These are phyloP conservation scores for Diaporthe citriasiana DNA, from an alignment of 2,329 filamentous ascomycete species.

Conservation along the genomic window DNA sequence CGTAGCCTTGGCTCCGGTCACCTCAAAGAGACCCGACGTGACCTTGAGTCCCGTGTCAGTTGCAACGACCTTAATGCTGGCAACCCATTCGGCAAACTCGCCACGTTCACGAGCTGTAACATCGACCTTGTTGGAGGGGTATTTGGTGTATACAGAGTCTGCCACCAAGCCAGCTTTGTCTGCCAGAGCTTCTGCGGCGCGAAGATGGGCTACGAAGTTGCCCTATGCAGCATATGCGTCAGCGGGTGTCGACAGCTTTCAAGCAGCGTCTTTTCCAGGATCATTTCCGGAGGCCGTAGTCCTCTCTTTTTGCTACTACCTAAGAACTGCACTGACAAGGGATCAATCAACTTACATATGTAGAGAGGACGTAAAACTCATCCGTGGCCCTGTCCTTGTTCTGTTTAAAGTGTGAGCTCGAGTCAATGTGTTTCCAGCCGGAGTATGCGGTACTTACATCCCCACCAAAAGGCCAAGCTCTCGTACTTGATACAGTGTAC, in stretches of 20 bases:
- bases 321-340: neutral
- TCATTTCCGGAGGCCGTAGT: too few relatives aligned
- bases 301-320: too few relatives aligned
- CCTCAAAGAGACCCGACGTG: slow-evolving; percentile 74
- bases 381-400: slow-evolving; percentile 70
- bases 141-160: slow-evolving; percentile 60
- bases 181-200: slow-evolving; percentile 70
- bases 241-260: neutral
- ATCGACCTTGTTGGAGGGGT: slow-evolving; percentile 55
- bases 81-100: slow-evolving; percentile 73
- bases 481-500: slow-evolving; percentile 70
- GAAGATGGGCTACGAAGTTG: slow-evolving; percentile 73
- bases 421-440: rapidly evolving
- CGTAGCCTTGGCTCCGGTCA: slow-evolving; percentile 72
- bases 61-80: slow-evolving; percentile 72
- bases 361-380: slow-evolving; percentile 75
- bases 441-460: slow-evolving; percentile 67
- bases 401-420: slow-evolving; percentile 44
- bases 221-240: slow-evolving; percentile 46
- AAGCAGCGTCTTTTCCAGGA: neutral
- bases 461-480: slow-evolving; percentile 75
- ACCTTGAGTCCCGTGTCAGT: slow-evolving; percentile 72
- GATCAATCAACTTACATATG: slow-evolving; percentile 60
- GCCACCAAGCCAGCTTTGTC: slow-evolving; percentile 68
- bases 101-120: slow-evolving; percentile 68